These are phyloP conservation scores for Dittrichia graveolens DNA, from an alignment of 129 eudicot species.

Conservation along the genomic window DNA sequence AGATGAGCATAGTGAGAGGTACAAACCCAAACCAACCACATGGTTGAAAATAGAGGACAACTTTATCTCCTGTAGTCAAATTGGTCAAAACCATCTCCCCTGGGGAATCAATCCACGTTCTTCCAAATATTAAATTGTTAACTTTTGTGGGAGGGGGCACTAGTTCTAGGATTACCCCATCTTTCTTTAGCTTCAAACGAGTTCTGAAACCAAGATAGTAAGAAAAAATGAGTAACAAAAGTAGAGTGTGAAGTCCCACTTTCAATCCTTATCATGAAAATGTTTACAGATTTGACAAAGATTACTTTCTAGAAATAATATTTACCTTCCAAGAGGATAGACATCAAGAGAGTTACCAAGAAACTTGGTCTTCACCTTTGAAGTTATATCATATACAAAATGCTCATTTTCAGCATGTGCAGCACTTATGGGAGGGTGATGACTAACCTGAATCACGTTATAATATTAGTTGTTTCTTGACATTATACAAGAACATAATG, in stretches of 20 bases:
- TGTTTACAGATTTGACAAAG: not conserved
- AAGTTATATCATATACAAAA: conserved; percentile 81
- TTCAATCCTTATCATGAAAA: not conserved
- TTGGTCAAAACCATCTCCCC: conserved; percentile 94
- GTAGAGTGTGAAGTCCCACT: too few relatives aligned
- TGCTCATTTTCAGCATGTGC: conserved; percentile 97
- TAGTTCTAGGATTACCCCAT: conserved; percentile 75
- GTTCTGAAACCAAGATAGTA: conserved; percentile 50
- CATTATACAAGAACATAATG: not conserved
- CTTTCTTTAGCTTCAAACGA: conserved; percentile 69
- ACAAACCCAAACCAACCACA: conserved; percentile 98
- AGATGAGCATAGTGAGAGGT: not conserved
- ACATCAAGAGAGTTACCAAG: conserved; percentile 94
- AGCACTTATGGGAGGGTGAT: conserved; percentile 97
- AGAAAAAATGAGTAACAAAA: not conserved
- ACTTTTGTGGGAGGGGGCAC: conserved; percentile 95
- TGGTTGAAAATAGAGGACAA: conserved; percentile 84
- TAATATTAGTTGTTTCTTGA: conserved; percentile 5
- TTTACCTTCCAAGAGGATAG: conserved; percentile 96
- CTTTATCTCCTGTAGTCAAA: conserved; percentile 93
- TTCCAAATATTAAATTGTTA: conserved; percentile 88
- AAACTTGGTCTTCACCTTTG: conserved; percentile 91
- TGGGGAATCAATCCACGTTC: conserved; percentile 99
- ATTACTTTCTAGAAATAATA: not conserved
- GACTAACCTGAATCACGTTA: conserved; percentile 62